phyloP scores from a whole-genome alignment of 345 rosid species.

The Pistacia vera region DNA sequence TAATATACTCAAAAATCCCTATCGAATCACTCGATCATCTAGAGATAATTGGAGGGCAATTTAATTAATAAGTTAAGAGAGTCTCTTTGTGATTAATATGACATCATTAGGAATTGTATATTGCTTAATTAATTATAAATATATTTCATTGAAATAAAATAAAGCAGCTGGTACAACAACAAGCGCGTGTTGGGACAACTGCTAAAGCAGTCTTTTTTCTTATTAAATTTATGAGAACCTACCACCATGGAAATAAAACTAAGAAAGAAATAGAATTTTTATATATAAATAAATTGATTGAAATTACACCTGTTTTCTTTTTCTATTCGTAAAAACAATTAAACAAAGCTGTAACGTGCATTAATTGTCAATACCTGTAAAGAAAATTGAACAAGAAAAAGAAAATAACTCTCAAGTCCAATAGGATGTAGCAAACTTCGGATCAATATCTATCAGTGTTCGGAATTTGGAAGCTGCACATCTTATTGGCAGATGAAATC shows the following conservation, averaged over 20 bases:
- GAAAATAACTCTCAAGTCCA: neutral
- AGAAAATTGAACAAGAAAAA: neutral
- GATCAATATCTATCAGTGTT: neutral
- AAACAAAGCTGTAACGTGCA: neutral
- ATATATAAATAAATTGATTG: neutral
- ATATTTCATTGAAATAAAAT: no score
- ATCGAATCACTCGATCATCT: no score
- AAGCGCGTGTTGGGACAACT: no score
- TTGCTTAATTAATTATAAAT: no score
- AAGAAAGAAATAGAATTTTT: neutral
- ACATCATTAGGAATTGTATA: no score
- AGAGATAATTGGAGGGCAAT: no score
- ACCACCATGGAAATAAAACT: neutral
- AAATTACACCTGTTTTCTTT: neutral
- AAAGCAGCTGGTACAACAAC: no score
- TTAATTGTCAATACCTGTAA: conserved; percentile 5
- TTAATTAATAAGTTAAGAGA: no score
- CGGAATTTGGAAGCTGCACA: conserved; percentile 15
- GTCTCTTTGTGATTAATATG: no score
- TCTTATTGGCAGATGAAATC: conserved; percentile 25
- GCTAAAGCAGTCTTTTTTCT: neutral
- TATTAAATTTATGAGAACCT: neutral
- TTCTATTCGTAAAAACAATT: neutral
- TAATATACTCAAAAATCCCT: no score
- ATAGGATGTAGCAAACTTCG: conserved; percentile 12